These are phyloP conservation scores for Oryza meridionalis DNA, from an alignment of 176 grass and related monocot genomes.

Conservation along the genomic window DNA sequence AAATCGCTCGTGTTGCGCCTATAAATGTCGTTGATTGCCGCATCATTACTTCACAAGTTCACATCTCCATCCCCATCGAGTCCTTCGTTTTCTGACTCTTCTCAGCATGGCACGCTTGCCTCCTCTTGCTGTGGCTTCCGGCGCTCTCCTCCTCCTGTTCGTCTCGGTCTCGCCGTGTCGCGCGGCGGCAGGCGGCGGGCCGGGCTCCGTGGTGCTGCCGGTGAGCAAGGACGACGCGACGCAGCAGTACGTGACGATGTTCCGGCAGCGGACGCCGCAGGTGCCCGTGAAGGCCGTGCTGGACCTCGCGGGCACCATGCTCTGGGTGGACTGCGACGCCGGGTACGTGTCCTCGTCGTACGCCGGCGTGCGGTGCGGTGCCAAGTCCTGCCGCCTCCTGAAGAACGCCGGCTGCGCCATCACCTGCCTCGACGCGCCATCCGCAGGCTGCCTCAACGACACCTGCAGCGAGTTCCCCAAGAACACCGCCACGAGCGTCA, in stretches of 20 bases:
- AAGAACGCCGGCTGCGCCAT: conserved; percentile 5
- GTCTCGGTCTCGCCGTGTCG: conserved; percentile 7
- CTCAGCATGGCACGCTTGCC: neutral
- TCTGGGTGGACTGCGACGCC: conserved; percentile 57
- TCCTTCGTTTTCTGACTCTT: neutral
- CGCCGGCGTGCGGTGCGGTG: conserved; percentile 35
- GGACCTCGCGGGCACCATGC: conserved; percentile 47
- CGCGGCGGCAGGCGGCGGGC: conserved; percentile 7
- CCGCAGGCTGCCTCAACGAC: conserved; percentile 42
- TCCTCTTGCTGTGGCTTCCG: neutral
- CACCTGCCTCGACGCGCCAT: neutral
- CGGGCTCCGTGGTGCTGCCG: conserved; percentile 41
- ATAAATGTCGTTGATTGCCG: no score
- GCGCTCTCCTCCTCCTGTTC: conserved; percentile 1
- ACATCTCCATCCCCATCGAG: neutral
- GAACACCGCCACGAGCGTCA: conserved; percentile 36
- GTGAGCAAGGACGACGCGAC: conserved; percentile 43
- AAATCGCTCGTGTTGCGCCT: no score
- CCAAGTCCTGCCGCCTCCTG: conserved; percentile 31
- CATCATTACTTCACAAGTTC: no score
- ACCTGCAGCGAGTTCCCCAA: conserved; percentile 33
- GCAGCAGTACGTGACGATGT: conserved; percentile 47
- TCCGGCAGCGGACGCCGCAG: conserved; percentile 47
- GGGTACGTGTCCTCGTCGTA: conserved; percentile 49
- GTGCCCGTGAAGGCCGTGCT: conserved; percentile 39